Evolutionary conservation across 768 basidiomycete species (phyloP).

Genomic region (Candolleomyces efflorescens): DNA sequence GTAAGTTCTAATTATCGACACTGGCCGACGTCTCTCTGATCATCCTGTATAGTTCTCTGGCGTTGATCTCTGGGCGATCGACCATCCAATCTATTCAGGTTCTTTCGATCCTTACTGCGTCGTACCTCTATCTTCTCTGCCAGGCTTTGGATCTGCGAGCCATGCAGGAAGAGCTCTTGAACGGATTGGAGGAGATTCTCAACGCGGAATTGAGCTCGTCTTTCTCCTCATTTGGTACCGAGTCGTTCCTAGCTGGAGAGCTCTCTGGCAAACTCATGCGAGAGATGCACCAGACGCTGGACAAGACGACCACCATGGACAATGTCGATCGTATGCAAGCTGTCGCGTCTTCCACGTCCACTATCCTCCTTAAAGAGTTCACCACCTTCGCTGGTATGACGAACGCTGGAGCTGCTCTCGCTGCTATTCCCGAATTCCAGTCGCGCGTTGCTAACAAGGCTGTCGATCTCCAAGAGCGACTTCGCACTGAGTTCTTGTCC

Average conservation of each 20-base stretch:
- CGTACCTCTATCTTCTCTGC: conserved; percentile 68
- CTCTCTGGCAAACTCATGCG: conserved; percentile 21
- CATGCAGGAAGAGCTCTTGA: conserved; percentile 57
- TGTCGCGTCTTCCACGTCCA: conserved; percentile 53
- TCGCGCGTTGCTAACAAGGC: conserved; percentile 44
- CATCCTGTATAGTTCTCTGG: conserved; percentile 40
- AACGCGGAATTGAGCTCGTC: conserved; percentile 42
- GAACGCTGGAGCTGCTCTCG: conserved; percentile 14
- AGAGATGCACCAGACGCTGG: conserved; percentile 50
- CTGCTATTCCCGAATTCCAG: conserved; percentile 47
- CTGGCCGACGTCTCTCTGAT: too few relatives aligned
- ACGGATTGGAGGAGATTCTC: conserved; percentile 41
- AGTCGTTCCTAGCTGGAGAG: background rate
- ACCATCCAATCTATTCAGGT: conserved; percentile 70
- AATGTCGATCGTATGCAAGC: conserved; percentile 59
- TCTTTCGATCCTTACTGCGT: conserved; percentile 61
- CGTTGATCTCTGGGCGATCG: conserved; percentile 70
- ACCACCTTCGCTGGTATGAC: conserved; percentile 32
- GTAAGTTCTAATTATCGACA: conserved; percentile 33
- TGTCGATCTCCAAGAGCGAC: conserved; percentile 38
- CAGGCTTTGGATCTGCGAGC: conserved; percentile 82
- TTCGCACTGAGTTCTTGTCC: conserved; percentile 51
- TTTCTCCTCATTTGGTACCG: conserved; percentile 32
- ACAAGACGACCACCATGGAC: conserved; percentile 69
- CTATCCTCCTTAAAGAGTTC: conserved; percentile 42